Conservation (phyloP, 2,329 filamentous ascomycete species). For the Myriosclerotinia duriaeana region DNA sequence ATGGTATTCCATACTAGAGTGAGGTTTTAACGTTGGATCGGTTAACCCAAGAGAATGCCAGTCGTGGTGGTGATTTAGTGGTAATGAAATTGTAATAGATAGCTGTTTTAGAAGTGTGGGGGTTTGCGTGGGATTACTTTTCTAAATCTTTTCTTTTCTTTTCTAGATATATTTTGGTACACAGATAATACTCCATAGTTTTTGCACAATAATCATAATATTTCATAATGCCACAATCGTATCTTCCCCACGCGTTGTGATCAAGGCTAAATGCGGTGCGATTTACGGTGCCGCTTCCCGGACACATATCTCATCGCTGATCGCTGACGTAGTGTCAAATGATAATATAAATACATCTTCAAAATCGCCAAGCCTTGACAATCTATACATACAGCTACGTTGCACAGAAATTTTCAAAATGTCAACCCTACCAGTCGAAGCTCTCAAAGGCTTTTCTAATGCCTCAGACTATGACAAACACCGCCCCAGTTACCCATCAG, state of each 20-base stretch:
- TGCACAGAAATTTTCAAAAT: background rate
- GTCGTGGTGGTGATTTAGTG: background rate
- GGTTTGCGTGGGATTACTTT: background rate
- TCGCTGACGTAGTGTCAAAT: conserved; percentile 4
- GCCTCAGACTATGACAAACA: conserved; percentile 65
- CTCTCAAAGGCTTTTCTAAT: conserved; percentile 57
- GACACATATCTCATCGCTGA: background rate
- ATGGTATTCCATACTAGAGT: conserved; percentile 80
- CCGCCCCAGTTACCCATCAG: conserved; percentile 63
- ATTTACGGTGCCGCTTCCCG: conserved; percentile 4
- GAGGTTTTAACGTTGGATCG: background rate
- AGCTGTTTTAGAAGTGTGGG: background rate
- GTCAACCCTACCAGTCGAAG: conserved; percentile 31
- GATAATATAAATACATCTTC: background rate
- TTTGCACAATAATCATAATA: background rate
- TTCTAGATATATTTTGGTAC: background rate
- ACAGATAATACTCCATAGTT: background rate
- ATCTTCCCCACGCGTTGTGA: background rate
- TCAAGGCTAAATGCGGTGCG: conserved; percentile 1
- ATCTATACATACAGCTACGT: background rate
- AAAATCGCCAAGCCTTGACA: background rate
- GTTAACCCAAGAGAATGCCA: background rate
- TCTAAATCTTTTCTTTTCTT: background rate
- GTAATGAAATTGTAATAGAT: background rate
- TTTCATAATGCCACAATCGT: background rate